A percentile compares a stretch with the other conserved stretches of the same genome.
phyloP scores from a whole-genome alignment of 306 rosid species.

The Canavalia ensiformis region DNA sequence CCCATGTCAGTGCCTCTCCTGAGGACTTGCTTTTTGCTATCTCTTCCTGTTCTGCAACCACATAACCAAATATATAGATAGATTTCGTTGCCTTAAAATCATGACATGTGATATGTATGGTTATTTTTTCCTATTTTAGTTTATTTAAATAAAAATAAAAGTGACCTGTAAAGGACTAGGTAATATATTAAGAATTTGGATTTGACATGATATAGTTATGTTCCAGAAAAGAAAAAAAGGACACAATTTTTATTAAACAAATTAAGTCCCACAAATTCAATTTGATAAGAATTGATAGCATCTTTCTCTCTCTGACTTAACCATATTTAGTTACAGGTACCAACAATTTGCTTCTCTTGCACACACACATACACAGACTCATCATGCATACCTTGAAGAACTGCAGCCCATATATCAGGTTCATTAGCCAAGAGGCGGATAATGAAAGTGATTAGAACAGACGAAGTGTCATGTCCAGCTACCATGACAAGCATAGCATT shows the following conservation, averaged over 20 bases:
- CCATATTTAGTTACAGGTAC: background rate
- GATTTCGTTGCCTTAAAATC: background rate
- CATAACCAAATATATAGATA: background rate
- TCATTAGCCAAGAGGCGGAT: constrained; percentile 62
- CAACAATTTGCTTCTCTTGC: background rate
- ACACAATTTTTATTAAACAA: too few species aligned
- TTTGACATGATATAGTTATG: too few species aligned
- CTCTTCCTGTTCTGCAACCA: constrained; percentile 76
- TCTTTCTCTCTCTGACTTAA: too few species aligned
- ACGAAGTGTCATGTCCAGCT: constrained; percentile 80
- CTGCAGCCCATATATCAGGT: constrained; percentile 60
- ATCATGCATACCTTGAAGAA: constrained; percentile 70
- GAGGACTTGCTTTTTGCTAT: constrained; percentile 62
- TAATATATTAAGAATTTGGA: too few species aligned
- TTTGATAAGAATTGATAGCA: too few species aligned
- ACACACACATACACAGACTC: background rate
- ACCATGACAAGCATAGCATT: constrained; percentile 70
- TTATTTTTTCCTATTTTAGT: background rate
- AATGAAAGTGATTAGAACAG: constrained; percentile 70
- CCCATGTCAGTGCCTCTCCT: constrained; percentile 74
- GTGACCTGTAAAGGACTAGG: too few species aligned
- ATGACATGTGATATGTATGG: background rate
- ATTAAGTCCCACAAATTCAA: too few species aligned
- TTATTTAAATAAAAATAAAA: background rate
- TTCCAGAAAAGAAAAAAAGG: too few species aligned